Percentiles rank a stretch among this genome's conserved stretches.
phyloP scores from a whole-genome alignment of 257 asterid genomes.

The Solanum tacnaense region DNA sequence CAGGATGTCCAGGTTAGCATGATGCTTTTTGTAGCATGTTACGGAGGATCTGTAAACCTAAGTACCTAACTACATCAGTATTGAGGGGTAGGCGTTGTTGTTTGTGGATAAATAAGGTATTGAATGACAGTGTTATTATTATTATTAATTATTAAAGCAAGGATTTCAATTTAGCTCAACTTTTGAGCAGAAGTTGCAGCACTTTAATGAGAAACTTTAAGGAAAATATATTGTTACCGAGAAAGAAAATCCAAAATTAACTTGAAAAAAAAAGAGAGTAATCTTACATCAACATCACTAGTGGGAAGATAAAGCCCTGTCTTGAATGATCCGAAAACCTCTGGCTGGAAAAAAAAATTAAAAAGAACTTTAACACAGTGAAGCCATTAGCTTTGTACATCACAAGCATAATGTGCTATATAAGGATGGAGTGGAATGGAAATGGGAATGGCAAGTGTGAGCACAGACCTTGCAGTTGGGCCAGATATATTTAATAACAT shows the following conservation, averaged over 20 bases:
- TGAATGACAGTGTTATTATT: background rate
- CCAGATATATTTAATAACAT: slow-evolving; percentile 84
- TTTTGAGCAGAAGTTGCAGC: background rate
- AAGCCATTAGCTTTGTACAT: background rate
- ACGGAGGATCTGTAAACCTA: background rate
- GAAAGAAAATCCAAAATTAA: background rate
- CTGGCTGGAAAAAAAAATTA: slow-evolving; percentile 45
- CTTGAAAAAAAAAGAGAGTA: background rate
- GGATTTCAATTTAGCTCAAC: background rate
- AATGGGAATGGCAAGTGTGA: background rate
- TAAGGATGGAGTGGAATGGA: background rate
- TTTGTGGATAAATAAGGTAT: background rate
- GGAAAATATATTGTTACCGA: background rate
- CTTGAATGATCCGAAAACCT: slow-evolving; percentile 91
- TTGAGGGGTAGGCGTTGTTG: background rate
- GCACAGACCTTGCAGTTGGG: slow-evolving; percentile 64
- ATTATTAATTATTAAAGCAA: background rate
- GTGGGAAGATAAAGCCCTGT: slow-evolving; percentile 97
- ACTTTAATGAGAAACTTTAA: background rate
- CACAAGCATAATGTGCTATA: background rate
- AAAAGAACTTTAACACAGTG: background rate
- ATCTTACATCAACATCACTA: slow-evolving; percentile 88
- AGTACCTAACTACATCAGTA: background rate
- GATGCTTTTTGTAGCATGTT: background rate
- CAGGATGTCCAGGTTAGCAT: background rate